Base-by-base conservation (phyloP, 2,329 filamentous ascomycete species). In the Xylariaceae sp. region DNA sequence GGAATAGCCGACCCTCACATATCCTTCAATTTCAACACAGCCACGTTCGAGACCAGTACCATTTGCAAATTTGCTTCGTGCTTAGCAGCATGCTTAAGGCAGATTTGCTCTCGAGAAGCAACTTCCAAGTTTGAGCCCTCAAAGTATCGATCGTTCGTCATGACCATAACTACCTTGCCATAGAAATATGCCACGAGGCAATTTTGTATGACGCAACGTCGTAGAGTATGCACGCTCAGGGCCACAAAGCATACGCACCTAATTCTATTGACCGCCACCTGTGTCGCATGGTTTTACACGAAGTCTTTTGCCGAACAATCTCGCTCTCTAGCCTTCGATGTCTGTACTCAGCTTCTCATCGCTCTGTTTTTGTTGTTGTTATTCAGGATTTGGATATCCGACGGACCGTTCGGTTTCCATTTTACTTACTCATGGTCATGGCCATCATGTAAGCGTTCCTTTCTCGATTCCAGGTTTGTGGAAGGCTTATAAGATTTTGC, bases 261-360 rank as follows among this genome's bases (percentile, higher is more conserved):
- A 38, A 4, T 38, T 17, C n/a, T n/a, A n/a, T n/a, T n/a, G n/a
- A n/a, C n/a, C n/a, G n/a, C n/a, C 35, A 38, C 10, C 35, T 10
- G 35, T 17, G 35, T 38, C 35, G 35, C 35, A 38, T 14, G 35
- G 17, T 30, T 50, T 40, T 45, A 44, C 43, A 39, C 51, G 32
- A 22, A 40, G 51, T 42, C 49, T 50, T 53, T 50, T 50, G 19
- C 45, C 48, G 49, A n/a, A 27, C 4, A 4, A 27, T 27, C 7
- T 27, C 22, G 22, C 22, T 27, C 22, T 27, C 7, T 46, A 67
- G 65, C 64, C 2, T 67, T 70, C 47, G 67, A 65, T 15, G 63
- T 69, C 5, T 65, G 67, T 45, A 64, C 66, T 11, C 69, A 66
- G 58, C 57, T 69, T 10, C 68, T 68, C 39, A 61, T 71, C n/a